Percentiles rank a stretch among this genome's conserved stretches.
These are phyloP conservation scores for Nakaseomyces sp. DNA, from an alignment of 1,139 yeast genomes.

Conservation along the genomic window DNA sequence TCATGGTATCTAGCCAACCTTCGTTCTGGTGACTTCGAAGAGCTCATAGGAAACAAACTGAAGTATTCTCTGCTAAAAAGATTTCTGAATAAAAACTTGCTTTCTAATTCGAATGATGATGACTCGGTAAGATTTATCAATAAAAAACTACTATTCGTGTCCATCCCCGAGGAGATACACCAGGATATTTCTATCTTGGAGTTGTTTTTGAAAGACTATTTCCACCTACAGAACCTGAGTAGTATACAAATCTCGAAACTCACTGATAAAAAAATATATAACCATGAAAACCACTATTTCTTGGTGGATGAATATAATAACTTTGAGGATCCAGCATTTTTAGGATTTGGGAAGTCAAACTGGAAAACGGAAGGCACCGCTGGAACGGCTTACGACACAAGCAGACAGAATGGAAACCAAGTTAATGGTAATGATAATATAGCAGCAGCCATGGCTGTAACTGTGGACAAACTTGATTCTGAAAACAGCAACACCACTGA, in stretches of 20 bases:
- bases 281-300: conserved; percentile 30
- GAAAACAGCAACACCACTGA: conserved; percentile 1
- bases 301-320: conserved; percentile 25
- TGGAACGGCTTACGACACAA: conserved; percentile 1
- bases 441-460: neutral
- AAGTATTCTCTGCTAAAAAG: conserved; percentile 24
- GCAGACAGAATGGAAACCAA: neutral
- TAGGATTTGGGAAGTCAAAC: conserved; percentile 13
- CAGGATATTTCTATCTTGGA: conserved; percentile 26
- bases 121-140: conserved; percentile 7
- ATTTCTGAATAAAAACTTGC: conserved; percentile 17
- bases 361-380: conserved; percentile 6
- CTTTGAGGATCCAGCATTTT: conserved; percentile 24
- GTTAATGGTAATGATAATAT: neutral
- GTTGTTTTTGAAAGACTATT: conserved; percentile 27
- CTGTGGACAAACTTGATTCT: neutral
- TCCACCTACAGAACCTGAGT: conserved; percentile 24
- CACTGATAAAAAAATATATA: conserved; percentile 20
- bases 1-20: conserved; percentile 30
- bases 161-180: conserved; percentile 29
- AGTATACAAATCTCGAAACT: conserved; percentile 27
- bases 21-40: conserved; percentile 31
- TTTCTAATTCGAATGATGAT: conserved; percentile 5
- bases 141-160: conserved; percentile 25
- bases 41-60: conserved; percentile 23